Evolutionary conservation across 2,329 filamentous ascomycete genomes (phyloP), one percentile per base, ranked within the genome.

Genomic region (Ophiognomonia clavigignenti-juglandacearum): DNA sequence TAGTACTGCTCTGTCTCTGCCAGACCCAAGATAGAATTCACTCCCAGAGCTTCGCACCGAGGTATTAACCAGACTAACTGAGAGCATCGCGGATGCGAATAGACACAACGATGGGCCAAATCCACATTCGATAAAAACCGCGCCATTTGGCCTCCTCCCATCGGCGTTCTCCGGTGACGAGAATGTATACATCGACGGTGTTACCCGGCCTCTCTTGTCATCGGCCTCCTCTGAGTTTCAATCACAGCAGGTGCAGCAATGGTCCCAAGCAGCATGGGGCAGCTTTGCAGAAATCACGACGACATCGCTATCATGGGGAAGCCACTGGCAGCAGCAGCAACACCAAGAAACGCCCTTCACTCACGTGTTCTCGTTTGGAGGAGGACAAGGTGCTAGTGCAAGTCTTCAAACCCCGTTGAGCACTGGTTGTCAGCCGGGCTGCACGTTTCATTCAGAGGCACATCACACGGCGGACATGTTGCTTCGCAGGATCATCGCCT

Each of bases 401-500:
- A 18, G 9, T 41, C 22, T 7, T 5, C 34, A 20, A 29, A 26
- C 4, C 19, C 8, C 4, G 16, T 13, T 23, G 32, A 23, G 11
- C 16, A 19, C 39, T 48, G 39, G 42, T 14, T 64, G 61, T 47
- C 48, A 52, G 10, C 50, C 58, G 11, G 48, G 49, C 24, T 61
- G 57, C 48, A 56, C 44, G 6, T 24, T 53, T 4, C 61, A 66
- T 42, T 57, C 56, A 3, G 54, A 58, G 2, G 53, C 58, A 16
- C 53, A 59, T 10, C 57, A 64, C 29, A 57, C 60, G n/a, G 60
- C 61, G 11, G 57, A 59, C n/a, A 41, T 48, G 34, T 48, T 61
- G 6, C 54, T 67, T 6, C 47, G 52, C 14, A 57, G 48, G 4
- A 58, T 58, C 13, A 52, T 47, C 8, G 31, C 53, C 13, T 44